Evolutionary conservation across 2,329 filamentous ascomycete genomes (phyloP).

Genomic region (Amauroascus niger): DNA sequence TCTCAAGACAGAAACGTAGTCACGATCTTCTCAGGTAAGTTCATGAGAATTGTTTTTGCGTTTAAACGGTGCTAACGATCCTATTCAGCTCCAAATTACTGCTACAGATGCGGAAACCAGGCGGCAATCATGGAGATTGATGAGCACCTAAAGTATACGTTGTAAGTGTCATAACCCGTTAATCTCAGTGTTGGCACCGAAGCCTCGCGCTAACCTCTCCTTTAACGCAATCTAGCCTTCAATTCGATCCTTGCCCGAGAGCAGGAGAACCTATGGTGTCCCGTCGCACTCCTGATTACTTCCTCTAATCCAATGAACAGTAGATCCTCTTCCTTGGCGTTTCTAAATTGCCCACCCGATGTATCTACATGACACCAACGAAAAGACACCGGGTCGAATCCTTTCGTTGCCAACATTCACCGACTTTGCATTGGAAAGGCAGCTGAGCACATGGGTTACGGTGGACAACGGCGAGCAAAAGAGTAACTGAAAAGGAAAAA

Average conservation of each 20-base stretch:
- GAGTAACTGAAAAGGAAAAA: neutral
- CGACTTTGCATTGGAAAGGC: neutral
- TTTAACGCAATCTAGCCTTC: constrained; percentile 54
- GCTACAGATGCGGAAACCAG: constrained; percentile 97
- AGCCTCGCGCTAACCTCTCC: constrained; percentile 22
- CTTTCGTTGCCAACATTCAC: neutral
- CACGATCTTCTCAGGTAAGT: constrained; percentile 55
- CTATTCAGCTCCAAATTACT: constrained; percentile 97
- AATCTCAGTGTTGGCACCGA: neutral
- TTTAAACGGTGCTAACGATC: constrained; percentile 18
- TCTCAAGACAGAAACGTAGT: constrained; percentile 97
- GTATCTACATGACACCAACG: neutral
- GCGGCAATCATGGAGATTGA: constrained; percentile 99
- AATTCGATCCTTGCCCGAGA: constrained; percentile 97
- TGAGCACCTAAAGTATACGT: constrained; percentile 98
- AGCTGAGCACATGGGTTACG: constrained; percentile 5
- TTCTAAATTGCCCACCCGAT: neutral
- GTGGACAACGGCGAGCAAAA: neutral
- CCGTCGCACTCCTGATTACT: constrained; percentile 94
- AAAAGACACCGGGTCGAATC: neutral
- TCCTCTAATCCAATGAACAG: constrained; percentile 56
- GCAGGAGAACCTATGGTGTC: constrained; percentile 99
- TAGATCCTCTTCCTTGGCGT: neutral
- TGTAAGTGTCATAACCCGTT: constrained; percentile 54
- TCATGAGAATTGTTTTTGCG: neutral